phyloP scores from a whole-genome alignment of 129 eudicot genomes.

The Artemisia tridentata region DNA sequence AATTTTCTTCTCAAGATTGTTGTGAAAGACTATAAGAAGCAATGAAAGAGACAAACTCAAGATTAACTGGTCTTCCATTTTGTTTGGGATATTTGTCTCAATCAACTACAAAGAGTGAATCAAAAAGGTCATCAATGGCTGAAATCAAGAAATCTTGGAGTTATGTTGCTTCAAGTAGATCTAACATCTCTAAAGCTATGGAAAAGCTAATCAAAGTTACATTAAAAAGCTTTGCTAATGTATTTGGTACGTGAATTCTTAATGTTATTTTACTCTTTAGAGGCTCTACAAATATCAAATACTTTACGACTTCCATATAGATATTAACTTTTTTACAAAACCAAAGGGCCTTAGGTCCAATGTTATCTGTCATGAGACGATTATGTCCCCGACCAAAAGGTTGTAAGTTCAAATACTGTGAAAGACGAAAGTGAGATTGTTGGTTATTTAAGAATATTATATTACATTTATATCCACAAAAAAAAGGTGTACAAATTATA shows the following conservation, averaged over 20 bases:
- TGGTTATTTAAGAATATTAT: too few relatives aligned
- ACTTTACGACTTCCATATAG: too few relatives aligned
- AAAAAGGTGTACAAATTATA: too few relatives aligned
- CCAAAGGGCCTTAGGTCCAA: too few relatives aligned
- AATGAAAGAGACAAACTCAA: conserved; percentile 48
- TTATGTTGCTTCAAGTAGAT: conserved; percentile 31
- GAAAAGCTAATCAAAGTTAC: conserved; percentile 44
- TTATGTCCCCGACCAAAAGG: too few relatives aligned
- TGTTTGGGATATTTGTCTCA: conserved; percentile 56
- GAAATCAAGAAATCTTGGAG: conserved; percentile 42
- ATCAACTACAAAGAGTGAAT: conserved; percentile 29
- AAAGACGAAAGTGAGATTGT: too few relatives aligned
- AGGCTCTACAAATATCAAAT: too few relatives aligned
- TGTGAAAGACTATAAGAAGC: conserved; percentile 25
- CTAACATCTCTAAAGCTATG: conserved; percentile 45
- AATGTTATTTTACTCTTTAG: too few relatives aligned
- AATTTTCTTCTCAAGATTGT: conserved; percentile 16
- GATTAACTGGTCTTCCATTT: conserved; percentile 52
- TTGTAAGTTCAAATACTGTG: too few relatives aligned
- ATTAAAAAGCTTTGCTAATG: conserved; percentile 42
- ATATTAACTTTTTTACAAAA: background rate
- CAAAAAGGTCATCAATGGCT: conserved; percentile 30
- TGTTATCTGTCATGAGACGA: too few relatives aligned
- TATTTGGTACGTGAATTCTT: conserved; percentile 54
- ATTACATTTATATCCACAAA: too few relatives aligned